phyloP scores from a whole-genome alignment of 1,284 basidiomycete species.

The Ganoderma lingzhi region DNA sequence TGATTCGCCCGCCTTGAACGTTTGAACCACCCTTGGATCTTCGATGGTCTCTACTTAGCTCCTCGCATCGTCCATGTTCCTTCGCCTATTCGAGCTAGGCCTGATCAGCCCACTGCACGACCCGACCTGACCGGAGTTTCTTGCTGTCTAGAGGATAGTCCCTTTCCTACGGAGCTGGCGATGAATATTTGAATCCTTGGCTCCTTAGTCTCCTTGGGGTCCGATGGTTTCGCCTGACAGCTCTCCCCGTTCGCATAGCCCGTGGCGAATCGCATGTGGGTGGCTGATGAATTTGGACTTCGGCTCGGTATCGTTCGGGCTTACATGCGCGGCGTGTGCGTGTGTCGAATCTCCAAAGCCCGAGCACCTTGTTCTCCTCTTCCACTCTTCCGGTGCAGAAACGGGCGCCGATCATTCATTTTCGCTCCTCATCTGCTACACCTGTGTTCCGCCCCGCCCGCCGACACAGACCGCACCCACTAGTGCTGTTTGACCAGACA shows the following conservation, averaged over 20 bases:
- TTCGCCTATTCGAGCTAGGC: not conserved
- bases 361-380: not conserved
- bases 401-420: conserved; percentile 21
- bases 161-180: not conserved
- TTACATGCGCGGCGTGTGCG: not conserved
- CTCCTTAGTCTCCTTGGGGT: not conserved
- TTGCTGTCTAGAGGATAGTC: not conserved
- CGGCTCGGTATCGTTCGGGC: not conserved
- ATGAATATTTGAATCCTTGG: not conserved
- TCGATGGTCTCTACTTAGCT: not conserved
- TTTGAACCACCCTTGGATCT: not conserved
- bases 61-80: not conserved
- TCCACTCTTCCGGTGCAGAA: not conserved
- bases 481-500: conserved; percentile 4
- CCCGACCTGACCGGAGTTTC: not conserved
- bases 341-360: not conserved
- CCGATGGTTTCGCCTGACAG: no score
- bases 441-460: conserved; percentile 10
- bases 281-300: not conserved
- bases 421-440: conserved; percentile 7
- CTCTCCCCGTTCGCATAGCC: not conserved
- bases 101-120: not conserved
- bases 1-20: not conserved
- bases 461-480: conserved; percentile 14
- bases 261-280: not conserved